phyloP scores from a whole-genome alignment of 768 basidiomycete genomes.

The Trametopsis cervina region DNA sequence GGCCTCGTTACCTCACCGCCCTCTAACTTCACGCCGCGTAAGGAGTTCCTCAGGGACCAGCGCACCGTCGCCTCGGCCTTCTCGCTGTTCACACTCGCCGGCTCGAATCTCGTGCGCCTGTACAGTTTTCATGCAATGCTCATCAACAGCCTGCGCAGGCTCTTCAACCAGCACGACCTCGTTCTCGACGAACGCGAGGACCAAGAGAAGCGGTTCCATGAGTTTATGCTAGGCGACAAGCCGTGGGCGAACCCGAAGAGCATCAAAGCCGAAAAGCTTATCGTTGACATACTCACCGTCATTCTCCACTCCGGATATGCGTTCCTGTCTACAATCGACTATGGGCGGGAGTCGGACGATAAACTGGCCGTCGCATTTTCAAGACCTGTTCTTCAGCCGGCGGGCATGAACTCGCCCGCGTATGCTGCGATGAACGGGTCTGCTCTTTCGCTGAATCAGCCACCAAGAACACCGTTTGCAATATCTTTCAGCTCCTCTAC shows the following conservation, averaged over 20 bases:
- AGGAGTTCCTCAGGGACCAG: slow-evolving; percentile 63
- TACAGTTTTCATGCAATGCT: slow-evolving; percentile 59
- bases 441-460: slow-evolving; percentile 17
- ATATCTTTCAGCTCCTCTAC: slow-evolving; percentile 67
- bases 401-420: slow-evolving; percentile 17
- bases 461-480: slow-evolving; percentile 43
- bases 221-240: slow-evolving; percentile 61
- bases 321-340: slow-evolving; percentile 66
- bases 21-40: slow-evolving; percentile 55
- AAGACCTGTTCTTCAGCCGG: slow-evolving; percentile 30
- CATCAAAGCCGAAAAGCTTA: slow-evolving; percentile 56
- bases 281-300: slow-evolving; percentile 58
- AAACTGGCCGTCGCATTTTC: slow-evolving; percentile 67
- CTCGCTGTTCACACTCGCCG: slow-evolving; percentile 62
- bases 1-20: slow-evolving; percentile 25
- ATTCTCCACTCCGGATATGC: slow-evolving; percentile 57
- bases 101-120: slow-evolving; percentile 56
- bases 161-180: slow-evolving; percentile 41
- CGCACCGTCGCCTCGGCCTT: slow-evolving; percentile 47
- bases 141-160: slow-evolving; percentile 44
- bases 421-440: slow-evolving; percentile 32
- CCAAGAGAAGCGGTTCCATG: slow-evolving; percentile 47
- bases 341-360: slow-evolving; percentile 72
- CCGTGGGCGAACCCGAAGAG: slow-evolving; percentile 71
- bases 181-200: slow-evolving; percentile 49